Evolutionary conservation across 192 early-diverging fungal species (phyloP), one percentile per base, ranked within the genome.

Genomic region (Coemansia sp.): DNA sequence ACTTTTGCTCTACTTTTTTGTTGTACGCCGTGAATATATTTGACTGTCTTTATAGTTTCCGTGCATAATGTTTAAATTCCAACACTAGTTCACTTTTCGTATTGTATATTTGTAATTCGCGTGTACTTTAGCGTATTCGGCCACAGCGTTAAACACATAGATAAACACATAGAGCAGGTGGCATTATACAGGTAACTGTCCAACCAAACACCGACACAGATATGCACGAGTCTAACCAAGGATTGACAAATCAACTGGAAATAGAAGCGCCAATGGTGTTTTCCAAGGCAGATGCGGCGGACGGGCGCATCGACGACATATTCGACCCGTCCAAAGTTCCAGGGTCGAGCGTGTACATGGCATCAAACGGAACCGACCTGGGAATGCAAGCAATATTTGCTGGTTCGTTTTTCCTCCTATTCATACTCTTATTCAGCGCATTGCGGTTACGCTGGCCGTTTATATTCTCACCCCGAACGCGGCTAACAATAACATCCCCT

Each of bases 321-420:
- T 73, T 73, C 19, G 67, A 79, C 58, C 76, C 76, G 39, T 54
- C 76, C 53, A 73, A 79, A 23, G 76, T 79, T 5, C 76, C 76
- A 0, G 76, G 76, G 1, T 79, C 76, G 17, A 73, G 71, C 65
- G 71, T 74, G 10, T 79, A 79, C 72, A 49, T 59, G 43, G 71
- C 71, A n/a, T 70, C 71, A 15, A 79, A 79, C 54, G 76, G 76
- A 11, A 79, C 76, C 0, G 72, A 79, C 55, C 68, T 79, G 19
- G 76, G 76, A 4, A 66, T 79, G 71, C 76, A 79, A 29, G 76
- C 76, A 39, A 73, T 73, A 67, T 70, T 79, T 21, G 76, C 76
- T 3, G 67, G 47, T 0, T 67, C 71, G n/a, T 73, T 79, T 41
- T 79, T 79, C 27, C 38, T 63, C 24, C 14, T 79, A 4, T 65